phyloP scores from a whole-genome alignment of 2,329 filamentous ascomycete genomes.

The Ophiocordyceps unilateralis region DNA sequence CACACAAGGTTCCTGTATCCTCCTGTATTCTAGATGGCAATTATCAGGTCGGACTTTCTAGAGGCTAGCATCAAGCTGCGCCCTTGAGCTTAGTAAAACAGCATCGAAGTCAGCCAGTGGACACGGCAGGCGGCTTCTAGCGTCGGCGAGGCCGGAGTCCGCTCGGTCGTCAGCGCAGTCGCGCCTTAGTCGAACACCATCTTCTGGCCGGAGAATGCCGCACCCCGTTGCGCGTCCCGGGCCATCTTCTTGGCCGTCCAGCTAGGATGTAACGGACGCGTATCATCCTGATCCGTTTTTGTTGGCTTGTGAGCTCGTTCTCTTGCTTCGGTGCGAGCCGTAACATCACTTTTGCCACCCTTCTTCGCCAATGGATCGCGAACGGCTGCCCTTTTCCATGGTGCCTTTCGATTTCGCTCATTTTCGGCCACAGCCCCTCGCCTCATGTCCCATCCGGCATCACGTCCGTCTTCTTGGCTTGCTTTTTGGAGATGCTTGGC shows the following conservation, averaged over 20 bases:
- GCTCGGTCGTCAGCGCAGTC: background rate
- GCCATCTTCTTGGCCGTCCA: constrained; percentile 10
- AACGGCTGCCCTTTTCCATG: constrained; percentile 34
- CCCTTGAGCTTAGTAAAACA: background rate
- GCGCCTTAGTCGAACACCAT: constrained; percentile 8
- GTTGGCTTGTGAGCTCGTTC: constrained; percentile 13
- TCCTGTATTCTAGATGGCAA: background rate
- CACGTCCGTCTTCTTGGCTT: constrained; percentile 18
- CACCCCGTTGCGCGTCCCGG: constrained; percentile 6
- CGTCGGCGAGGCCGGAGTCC: background rate
- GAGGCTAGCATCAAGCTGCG: background rate
- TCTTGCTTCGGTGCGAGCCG: constrained; percentile 3
- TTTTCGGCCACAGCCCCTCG: constrained; percentile 33
- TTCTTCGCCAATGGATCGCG: constrained; percentile 15
- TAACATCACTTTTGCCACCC: constrained; percentile 1
- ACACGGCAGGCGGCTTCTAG: background rate
- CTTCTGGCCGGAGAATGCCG: constrained; percentile 8
- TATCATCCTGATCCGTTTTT: constrained; percentile 22
- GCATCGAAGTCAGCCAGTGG: background rate
- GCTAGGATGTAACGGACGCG: constrained; percentile 33
- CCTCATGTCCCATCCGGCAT: constrained; percentile 40
- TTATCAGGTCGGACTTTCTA: background rate
- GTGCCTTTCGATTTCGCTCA: constrained; percentile 19
- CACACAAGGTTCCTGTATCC: background rate
- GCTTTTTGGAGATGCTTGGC: constrained; percentile 46